Percentiles rank a stretch among this genome's conserved stretches.
Evolutionary conservation across 352 stramenopile genomes (phyloP).

Genomic region (Phytophthora sp.): DNA sequence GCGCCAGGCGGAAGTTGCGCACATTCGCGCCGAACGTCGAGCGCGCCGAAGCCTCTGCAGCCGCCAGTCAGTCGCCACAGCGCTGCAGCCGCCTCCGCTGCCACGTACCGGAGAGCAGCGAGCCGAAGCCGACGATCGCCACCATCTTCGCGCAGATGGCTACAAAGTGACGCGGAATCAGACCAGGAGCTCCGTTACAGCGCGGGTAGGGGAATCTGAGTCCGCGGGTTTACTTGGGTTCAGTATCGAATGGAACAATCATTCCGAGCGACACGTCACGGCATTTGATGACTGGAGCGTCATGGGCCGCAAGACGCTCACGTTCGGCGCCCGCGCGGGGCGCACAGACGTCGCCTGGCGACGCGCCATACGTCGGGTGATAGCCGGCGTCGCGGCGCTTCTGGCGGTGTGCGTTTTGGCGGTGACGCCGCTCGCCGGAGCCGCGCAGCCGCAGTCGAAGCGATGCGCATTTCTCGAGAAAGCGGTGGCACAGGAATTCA

Average conservation of each 20-base stretch:
- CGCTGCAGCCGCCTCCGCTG: too few relatives aligned
- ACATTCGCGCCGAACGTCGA: conserved; percentile 90
- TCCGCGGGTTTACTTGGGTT: conserved; percentile 14
- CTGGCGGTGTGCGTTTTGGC: conserved; percentile 3
- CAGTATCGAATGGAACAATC: conserved; percentile 14
- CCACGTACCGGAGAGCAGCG: conserved; percentile 78
- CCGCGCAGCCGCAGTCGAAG: conserved; percentile 17
- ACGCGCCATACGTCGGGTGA: not conserved
- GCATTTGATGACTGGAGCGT: conserved; percentile 25
- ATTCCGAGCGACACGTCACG: conserved; percentile 19
- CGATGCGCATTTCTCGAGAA: conserved; percentile 45
- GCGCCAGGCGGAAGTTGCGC: conserved; percentile 87
- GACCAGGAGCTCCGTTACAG: not conserved
- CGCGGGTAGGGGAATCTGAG: conserved; percentile 23
- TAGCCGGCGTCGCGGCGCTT: conserved; percentile 13
- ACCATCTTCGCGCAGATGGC: conserved; percentile 30
- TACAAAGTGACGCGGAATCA: conserved; percentile 20
- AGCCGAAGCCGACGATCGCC: conserved; percentile 92
- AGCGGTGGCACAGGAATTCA: conserved; percentile 39
- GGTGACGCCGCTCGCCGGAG: not conserved
- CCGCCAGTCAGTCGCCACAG: too few relatives aligned
- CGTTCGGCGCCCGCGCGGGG: conserved; percentile 4
- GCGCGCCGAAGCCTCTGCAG: conserved; percentile 71
- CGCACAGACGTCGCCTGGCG: conserved; percentile 1
- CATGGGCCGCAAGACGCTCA: conserved; percentile 13